Evolutionary conservation across 2,329 filamentous ascomycete genomes (phyloP).

Genomic region (Colletotrichum sp.): DNA sequence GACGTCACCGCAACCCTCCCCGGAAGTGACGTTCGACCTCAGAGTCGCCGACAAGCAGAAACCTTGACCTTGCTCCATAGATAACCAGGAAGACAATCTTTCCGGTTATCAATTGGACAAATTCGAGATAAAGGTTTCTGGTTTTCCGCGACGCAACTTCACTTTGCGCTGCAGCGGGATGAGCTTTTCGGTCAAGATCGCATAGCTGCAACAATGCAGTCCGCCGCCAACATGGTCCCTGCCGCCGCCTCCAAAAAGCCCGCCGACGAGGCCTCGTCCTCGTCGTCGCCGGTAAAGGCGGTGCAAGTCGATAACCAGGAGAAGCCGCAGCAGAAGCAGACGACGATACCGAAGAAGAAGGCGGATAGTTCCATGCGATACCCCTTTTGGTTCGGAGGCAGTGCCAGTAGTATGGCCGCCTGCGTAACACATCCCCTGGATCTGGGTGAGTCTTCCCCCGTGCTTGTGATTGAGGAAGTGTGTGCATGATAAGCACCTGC

Average conservation of each 20-base stretch:
- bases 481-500: not conserved
- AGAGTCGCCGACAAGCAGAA: not conserved
- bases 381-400: conserved; percentile 96
- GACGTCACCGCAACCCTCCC: not conserved
- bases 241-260: conserved; percentile 12
- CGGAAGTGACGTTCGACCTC: not conserved
- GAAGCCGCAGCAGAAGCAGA: conserved; percentile 7
- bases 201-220: conserved; percentile 27
- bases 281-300: not conserved
- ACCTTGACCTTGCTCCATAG: not conserved
- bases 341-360: conserved; percentile 33
- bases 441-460: conserved; percentile 66
- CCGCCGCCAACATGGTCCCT: conserved; percentile 24
- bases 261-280: not conserved
- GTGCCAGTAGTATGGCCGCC: conserved; percentile 89
- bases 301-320: not conserved
- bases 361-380: conserved; percentile 57
- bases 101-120: not conserved
- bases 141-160: not conserved
- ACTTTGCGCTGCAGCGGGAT: conserved; percentile 12
- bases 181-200: not conserved
- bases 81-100: not conserved
- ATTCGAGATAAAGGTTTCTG: not conserved
- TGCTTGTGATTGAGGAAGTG: not conserved
- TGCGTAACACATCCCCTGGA: conserved; percentile 93